These are phyloP conservation scores for Saccharomycopsis synnaedendra DNA, from an alignment of 805 yeast species.

Conservation along the genomic window DNA sequence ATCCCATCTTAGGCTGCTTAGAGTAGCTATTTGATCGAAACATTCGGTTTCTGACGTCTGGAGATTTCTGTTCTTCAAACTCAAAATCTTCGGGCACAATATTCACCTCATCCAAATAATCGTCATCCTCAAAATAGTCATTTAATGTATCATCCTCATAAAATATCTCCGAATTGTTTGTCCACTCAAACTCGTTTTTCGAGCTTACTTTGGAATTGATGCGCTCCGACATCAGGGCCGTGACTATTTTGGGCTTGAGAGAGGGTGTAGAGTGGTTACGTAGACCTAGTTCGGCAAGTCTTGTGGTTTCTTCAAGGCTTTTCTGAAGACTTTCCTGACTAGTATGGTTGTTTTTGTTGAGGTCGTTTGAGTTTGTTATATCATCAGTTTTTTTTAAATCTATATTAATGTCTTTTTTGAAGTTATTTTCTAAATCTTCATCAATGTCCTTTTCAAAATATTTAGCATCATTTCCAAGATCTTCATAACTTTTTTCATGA, in stretches of 20 bases:
- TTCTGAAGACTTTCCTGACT: too few species aligned
- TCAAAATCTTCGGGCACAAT: slow-evolving; percentile 27
- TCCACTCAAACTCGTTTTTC: not conserved
- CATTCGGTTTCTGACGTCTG: slow-evolving; percentile 2
- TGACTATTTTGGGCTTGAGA: not conserved
- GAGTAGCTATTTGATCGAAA: slow-evolving; percentile 16
- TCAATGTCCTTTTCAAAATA: too few species aligned
- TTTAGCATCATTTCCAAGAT: too few species aligned
- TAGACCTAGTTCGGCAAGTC: too few species aligned
- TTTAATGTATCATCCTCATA: slow-evolving; percentile 9
- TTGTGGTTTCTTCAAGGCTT: too few species aligned
- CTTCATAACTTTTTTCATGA: too few species aligned
- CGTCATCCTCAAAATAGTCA: slow-evolving; percentile 15
- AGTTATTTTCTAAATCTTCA: too few species aligned
- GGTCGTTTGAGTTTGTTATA: too few species aligned
- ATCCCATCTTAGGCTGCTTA: slow-evolving; percentile 10
- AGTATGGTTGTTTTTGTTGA: too few species aligned
- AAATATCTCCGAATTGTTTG: not conserved
- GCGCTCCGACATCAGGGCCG: not conserved
- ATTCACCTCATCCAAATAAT: slow-evolving; percentile 26
- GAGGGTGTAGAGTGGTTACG: too few species aligned
- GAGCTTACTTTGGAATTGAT: not conserved
- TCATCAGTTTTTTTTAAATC: too few species aligned
- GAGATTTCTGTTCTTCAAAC: slow-evolving; percentile 8
- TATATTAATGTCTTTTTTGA: too few species aligned